phyloP scores from a whole-genome alignment of 106 monocot genomes.

The Dendrobium officinale region DNA sequence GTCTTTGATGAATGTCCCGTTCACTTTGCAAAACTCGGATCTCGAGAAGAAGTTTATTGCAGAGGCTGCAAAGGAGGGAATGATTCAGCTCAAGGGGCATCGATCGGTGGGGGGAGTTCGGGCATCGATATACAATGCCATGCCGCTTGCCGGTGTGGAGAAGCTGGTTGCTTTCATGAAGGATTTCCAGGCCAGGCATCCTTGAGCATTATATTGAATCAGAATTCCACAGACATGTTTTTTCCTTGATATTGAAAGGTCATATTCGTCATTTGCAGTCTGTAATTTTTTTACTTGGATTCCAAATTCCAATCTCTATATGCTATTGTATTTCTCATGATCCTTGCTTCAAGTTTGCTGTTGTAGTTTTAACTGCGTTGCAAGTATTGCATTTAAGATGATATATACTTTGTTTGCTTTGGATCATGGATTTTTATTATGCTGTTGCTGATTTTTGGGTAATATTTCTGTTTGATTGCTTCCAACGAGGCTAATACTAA shows the following conservation, averaged over 20 bases:
- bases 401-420: background rate
- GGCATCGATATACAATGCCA: constrained; percentile 94
- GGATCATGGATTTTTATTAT: no score
- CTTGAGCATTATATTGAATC: constrained; percentile 1
- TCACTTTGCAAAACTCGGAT: constrained; percentile 58
- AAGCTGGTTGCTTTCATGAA: constrained; percentile 99
- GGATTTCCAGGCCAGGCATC: constrained; percentile 91
- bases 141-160: constrained; percentile 82
- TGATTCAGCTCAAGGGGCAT: constrained; percentile 99
- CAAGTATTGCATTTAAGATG: background rate
- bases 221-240: background rate
- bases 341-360: constrained; percentile 2
- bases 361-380: background rate
- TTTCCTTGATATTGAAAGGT: background rate
- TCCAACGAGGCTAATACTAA: no score
- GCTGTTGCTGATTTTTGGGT: background rate
- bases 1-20: constrained; percentile 93
- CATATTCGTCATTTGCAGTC: background rate
- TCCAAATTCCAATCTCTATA: background rate
- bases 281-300: background rate
- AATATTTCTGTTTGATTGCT: background rate
- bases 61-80: constrained; percentile 77
- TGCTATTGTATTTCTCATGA: background rate
- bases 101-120: constrained; percentile 88
- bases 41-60: constrained; percentile 96